phyloP scores from a whole-genome alignment of 306 rosid species.

The Arachis stenosperma region DNA sequence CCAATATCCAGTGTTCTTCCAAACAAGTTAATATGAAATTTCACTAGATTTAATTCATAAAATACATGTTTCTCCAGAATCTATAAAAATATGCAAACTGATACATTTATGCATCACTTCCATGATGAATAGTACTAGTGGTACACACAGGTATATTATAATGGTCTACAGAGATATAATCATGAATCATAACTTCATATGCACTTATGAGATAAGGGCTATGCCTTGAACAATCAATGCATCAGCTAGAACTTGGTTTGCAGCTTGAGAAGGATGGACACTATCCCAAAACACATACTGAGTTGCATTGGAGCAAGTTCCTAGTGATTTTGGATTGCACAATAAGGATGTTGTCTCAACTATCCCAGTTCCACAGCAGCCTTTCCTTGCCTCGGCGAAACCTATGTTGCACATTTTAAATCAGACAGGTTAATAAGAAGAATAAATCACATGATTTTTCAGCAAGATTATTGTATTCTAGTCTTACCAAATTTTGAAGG shows the following conservation, averaged over 20 bases:
- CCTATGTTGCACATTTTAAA: conserved; percentile 41
- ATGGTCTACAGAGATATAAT: not conserved
- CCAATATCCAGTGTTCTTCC: not conserved
- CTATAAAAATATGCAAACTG: conserved; percentile 1
- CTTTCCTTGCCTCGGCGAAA: conserved; percentile 70
- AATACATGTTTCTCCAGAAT: conserved; percentile 19
- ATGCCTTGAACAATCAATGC: conserved; percentile 70
- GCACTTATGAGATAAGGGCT: conserved; percentile 52
- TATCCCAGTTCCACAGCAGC: conserved; percentile 85
- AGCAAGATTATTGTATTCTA: not conserved
- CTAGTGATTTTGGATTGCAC: conserved; percentile 70
- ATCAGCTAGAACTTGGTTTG: conserved; percentile 77
- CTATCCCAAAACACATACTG: conserved; percentile 86
- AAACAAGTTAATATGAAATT: conserved; percentile 17
- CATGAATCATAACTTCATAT: not conserved
- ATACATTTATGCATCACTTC: conserved; percentile 19
- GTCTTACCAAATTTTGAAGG: conserved; percentile 70
- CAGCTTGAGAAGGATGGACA: conserved; percentile 85
- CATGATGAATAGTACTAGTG: not conserved
- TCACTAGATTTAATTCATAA: not conserved
- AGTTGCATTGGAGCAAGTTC: conserved; percentile 80
- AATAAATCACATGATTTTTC: not conserved
- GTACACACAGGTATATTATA: not conserved
- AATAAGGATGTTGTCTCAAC: conserved; percentile 67
- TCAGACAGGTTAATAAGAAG: not conserved